Base-by-base conservation (phyloP, 2,329 filamentous ascomycete genomes). In the Chaetomium globosum region DNA sequence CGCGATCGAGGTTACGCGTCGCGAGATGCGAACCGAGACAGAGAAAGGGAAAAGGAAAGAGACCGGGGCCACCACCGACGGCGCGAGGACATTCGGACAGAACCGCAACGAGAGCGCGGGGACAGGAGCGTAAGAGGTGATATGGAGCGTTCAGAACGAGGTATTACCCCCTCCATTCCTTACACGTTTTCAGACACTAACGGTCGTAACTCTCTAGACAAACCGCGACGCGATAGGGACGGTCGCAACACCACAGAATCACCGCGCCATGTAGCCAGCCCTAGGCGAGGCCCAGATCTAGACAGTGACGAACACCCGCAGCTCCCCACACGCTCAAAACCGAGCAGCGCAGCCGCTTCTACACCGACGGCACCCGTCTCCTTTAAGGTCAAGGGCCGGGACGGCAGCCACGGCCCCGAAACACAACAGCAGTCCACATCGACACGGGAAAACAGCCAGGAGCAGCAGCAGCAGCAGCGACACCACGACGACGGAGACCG, bases 371-470 rank as follows among this genome's bases (percentile, higher is more conserved):
- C 65, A 21, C 70, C 69, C 16, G 68, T 73, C 16, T 72, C 71
- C 3, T 73, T 73, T 61, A 73, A 70, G 31, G 71, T 73, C 30
- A 72, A 70, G 54, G 61, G 66, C 49, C 59, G 67, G 5, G 69
- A 71, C 52, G 59, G 60, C 31, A 66, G 61, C 16, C 65, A 71
- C 56, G 67, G 70, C 49, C 68, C 71, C 23, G 62, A 68, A 28
- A 16, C 54, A 12, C 62, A 56, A 6, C 36, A 30, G 13, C 61
- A 59, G 21, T 28, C 39, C 13, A 48, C 51, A 43, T 52, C 43
- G 23, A 39, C 49, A 26, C 54, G 33, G 43, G 63, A 55, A 21
- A 26, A 51, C 48, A 53, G 56, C 26, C 31, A 57, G 21, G 59
- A 67, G 31, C 46, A 51, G 12, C 57, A 56, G n/a, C 31, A 60